Conservation (phyloP, 1,139 yeast species). For the Saccharomycopsis hybrid region DNA sequence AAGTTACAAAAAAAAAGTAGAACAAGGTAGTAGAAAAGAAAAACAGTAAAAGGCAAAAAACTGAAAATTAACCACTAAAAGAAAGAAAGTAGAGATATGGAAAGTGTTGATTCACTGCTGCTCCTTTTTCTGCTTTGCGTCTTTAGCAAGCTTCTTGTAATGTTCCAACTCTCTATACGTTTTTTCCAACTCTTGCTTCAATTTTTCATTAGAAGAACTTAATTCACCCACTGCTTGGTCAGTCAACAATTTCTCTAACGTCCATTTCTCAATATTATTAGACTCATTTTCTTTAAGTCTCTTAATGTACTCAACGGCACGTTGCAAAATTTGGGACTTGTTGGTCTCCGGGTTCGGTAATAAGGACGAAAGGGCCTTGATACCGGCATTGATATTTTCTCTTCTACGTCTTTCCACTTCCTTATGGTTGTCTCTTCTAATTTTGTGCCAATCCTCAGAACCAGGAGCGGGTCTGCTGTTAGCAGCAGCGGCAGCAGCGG, state of each 20-base stretch:
- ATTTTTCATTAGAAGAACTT: constrained; percentile 68
- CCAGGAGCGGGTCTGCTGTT: constrained; percentile 40
- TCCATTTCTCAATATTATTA: constrained; percentile 87
- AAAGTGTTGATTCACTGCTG: too few relatives aligned
- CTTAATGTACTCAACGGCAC: constrained; percentile 86
- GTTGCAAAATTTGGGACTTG: constrained; percentile 80
- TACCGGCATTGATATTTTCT: constrained; percentile 85
- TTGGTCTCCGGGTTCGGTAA: constrained; percentile 88
- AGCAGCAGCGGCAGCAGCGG: background rate
- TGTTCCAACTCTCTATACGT: constrained; percentile 91
- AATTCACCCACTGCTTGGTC: constrained; percentile 87
- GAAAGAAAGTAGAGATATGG: too few relatives aligned
- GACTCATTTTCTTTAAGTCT: constrained; percentile 84
- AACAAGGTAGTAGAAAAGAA: constrained; percentile 25
- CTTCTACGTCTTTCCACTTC: constrained; percentile 97
- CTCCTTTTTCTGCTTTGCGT: constrained; percentile 1
- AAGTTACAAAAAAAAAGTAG: too few relatives aligned
- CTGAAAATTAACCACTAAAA: background rate
- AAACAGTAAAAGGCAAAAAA: constrained; percentile 21
- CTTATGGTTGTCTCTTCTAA: constrained; percentile 86
- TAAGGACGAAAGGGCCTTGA: constrained; percentile 71
- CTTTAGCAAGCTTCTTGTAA: constrained; percentile 48
- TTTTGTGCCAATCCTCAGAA: constrained; percentile 83
- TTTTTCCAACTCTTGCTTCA: constrained; percentile 73
- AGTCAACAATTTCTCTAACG: constrained; percentile 81